Evolutionary conservation across 208 protist genomes (phyloP), one percentile per base, ranked within the genome.

Genomic region (Leishmania mexicana): DNA sequence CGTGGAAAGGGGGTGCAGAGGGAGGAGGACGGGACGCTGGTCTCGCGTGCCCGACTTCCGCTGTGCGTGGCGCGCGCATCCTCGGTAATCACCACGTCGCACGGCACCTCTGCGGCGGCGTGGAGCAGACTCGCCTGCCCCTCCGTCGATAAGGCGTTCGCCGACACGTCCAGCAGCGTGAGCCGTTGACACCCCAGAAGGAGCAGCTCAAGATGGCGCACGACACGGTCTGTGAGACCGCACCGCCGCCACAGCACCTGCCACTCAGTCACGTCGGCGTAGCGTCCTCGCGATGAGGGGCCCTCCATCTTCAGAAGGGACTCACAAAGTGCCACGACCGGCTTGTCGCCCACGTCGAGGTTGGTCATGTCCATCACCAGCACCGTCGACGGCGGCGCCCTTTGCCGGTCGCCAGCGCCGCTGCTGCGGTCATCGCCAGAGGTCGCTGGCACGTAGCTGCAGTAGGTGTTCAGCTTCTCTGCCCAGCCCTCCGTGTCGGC

Each of bases 291-390:
- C 38, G 49, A 62, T 58, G 72, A 74, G 0, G 75, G 62, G 3
- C 64, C 40, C 15, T 88, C 81, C 11, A 93, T 74, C 74, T 93
- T 94, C 42, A 95, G 54, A 38, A 96, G 84, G 24, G 87, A 67
- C 85, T 96, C 93, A 21, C 81, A 87, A 19, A 95, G 68, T 10
- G 93, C 93, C 15, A 96, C 85, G 13, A 76, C 72, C 21, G 88
- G 84, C 70, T 87, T 88, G 81, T 96, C 92, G 15, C 89, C 90
- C 10, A 93, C 24, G 6, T 65, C 42, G 54, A 89, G 31, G 7
- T 78, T 83, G 0, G 73, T 84, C 60, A 96, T 76, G 58, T 87
- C 78, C 5, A 96, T 15, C 45, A 77, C 68, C 8, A 82, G 53
- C 54, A 62, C 62, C 24, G 6, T 70, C 47, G 58, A 58, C 35